Evolutionary conservation across 2,329 filamentous ascomycete genomes (phyloP).

Genomic region (Cadophora gregata): DNA sequence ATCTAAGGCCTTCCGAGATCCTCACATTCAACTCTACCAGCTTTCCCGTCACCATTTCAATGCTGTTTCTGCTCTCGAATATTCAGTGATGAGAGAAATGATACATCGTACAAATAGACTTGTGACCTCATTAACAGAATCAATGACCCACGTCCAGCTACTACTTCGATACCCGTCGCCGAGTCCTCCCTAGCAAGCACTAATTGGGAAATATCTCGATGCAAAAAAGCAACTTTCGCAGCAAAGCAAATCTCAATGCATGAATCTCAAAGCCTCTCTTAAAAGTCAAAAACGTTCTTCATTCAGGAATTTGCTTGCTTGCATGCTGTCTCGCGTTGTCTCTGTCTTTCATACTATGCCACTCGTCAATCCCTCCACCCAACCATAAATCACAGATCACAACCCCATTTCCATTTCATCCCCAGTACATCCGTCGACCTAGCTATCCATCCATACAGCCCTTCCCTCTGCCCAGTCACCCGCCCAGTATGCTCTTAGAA

Average conservation of each 20-base stretch:
- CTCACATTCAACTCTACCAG: too few relatives aligned
- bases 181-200: too few relatives aligned
- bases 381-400: background rate
- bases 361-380: background rate
- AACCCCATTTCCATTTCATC: background rate
- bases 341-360: slow-evolving; percentile 12
- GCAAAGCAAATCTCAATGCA: background rate
- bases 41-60: too few relatives aligned
- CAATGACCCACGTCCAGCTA: too few relatives aligned
- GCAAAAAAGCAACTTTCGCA: too few relatives aligned
- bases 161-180: too few relatives aligned
- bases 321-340: slow-evolving; percentile 8
- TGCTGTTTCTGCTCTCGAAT: too few relatives aligned
- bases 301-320: slow-evolving; percentile 17
- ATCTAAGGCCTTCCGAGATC: too few relatives aligned
- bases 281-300: slow-evolving; percentile 30
- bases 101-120: too few relatives aligned
- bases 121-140: too few relatives aligned
- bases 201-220: too few relatives aligned
- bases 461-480: background rate
- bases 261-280: background rate
- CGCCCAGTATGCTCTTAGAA: slow-evolving; percentile 29
- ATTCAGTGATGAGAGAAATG: too few relatives aligned
- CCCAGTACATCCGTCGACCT: slow-evolving; percentile 35
- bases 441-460: slow-evolving; percentile 21